These are phyloP conservation scores for Rosa hybrid DNA, from an alignment of 331 rosid genomes.

Conservation along the genomic window DNA sequence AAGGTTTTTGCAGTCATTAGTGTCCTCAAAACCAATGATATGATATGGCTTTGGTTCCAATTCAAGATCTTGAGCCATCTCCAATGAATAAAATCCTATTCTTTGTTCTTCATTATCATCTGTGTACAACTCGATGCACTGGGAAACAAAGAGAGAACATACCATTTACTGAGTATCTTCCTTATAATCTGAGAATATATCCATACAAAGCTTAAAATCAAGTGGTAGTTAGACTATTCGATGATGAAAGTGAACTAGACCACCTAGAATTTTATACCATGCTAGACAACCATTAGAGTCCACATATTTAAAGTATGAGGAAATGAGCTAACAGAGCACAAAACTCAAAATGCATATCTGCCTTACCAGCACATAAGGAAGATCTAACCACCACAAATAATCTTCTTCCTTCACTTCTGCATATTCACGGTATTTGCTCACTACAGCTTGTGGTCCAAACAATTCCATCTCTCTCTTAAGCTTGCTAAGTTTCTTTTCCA, in stretches of 20 bases:
- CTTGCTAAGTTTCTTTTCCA: constrained; percentile 80
- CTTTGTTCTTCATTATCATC: constrained; percentile 64
- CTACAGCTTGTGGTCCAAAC: constrained; percentile 93
- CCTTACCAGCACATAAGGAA: constrained; percentile 71
- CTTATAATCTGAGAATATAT: neutral
- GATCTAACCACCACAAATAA: constrained; percentile 98
- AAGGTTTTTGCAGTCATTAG: constrained; percentile 80
- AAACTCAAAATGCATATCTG: constrained; percentile 16
- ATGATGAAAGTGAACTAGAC: neutral
- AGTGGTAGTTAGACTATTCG: neutral
- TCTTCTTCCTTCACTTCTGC: constrained; percentile 75
- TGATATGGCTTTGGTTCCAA: constrained; percentile 91
- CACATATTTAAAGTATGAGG: neutral
- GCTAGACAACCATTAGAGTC: neutral
- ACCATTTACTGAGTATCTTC: constrained; percentile 21
- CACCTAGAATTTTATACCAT: neutral
- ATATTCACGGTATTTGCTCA: constrained; percentile 88
- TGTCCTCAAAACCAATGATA: constrained; percentile 83
- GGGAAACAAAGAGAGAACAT: constrained; percentile 29
- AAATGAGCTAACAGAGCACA: constrained; percentile 7
- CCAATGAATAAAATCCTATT: constrained; percentile 87
- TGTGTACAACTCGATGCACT: constrained; percentile 91
- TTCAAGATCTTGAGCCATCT: constrained; percentile 96
- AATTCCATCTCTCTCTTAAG: constrained; percentile 93
- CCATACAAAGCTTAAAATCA: neutral